Percentiles rank a stretch among this genome's conserved stretches.
Conservation (phyloP, 768 basidiomycete genomes). For the Pisolithus albus region DNA sequence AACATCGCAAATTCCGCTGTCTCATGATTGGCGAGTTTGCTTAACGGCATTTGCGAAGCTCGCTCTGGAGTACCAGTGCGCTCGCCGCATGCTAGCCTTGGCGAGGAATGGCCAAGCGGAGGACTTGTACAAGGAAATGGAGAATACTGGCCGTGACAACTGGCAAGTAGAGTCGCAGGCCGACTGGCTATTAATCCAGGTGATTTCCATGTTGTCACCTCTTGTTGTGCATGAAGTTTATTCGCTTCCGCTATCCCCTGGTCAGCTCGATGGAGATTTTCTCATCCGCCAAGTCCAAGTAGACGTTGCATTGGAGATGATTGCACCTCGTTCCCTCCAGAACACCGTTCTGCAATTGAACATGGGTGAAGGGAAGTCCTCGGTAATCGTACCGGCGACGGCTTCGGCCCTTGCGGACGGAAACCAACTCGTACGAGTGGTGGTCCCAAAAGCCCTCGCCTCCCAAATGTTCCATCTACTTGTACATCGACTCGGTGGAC, state of each 20-base stretch:
- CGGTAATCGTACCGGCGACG: conserved; percentile 25
- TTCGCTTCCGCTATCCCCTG: neutral
- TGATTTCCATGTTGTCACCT: neutral
- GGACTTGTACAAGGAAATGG: conserved; percentile 6
- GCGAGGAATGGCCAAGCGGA: conserved; percentile 5
- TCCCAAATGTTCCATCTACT: conserved; percentile 25
- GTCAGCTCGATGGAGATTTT: conserved; percentile 22
- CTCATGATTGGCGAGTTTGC: conserved; percentile 18
- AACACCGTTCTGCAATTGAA: conserved; percentile 24
- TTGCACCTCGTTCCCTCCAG: conserved; percentile 11
- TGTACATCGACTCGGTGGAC: conserved; percentile 16
- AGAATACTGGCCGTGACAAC: conserved; percentile 1
- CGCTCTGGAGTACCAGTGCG: conserved; percentile 26
- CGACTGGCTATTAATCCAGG: conserved; percentile 12
- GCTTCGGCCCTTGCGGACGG: conserved; percentile 18
- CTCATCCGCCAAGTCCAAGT: conserved; percentile 18
- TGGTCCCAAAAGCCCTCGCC: conserved; percentile 22
- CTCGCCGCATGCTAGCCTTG: conserved; percentile 23
- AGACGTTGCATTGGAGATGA: conserved; percentile 22
- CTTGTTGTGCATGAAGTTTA: neutral
- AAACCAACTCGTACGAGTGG: conserved; percentile 19
- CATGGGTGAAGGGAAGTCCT: conserved; percentile 33
- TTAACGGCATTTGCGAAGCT: conserved; percentile 21
- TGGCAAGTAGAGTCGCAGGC: conserved; percentile 2
- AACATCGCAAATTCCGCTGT: conserved; percentile 1